Conservation (phyloP, 495 filamentous ascomycete genomes). For the Hypoxylon rickii region DNA sequence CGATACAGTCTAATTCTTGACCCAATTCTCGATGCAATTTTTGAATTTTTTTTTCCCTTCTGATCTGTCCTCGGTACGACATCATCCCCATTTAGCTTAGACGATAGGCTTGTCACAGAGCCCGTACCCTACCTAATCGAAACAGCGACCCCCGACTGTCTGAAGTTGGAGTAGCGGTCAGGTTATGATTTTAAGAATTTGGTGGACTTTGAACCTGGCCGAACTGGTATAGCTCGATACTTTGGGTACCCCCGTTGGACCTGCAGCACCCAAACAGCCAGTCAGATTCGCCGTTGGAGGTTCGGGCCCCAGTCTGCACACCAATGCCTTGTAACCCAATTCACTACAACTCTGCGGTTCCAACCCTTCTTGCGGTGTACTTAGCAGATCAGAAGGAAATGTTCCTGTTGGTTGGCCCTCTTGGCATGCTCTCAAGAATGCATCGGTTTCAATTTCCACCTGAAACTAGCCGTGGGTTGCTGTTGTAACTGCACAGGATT, state of each 20-base stretch:
- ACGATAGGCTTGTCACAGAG: too few species aligned
- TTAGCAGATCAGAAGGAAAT: constrained; percentile 24
- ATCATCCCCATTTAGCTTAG: too few species aligned
- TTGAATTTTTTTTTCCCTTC: too few species aligned
- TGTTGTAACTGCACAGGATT: constrained; percentile 10
- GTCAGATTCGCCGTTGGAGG: constrained; percentile 17
- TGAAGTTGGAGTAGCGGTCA: constrained; percentile 38
- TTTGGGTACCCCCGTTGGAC: constrained; percentile 18
- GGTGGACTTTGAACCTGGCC: constrained; percentile 16
- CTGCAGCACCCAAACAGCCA: constrained; percentile 26
- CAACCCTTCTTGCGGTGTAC: constrained; percentile 40
- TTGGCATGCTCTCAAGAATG: neutral
- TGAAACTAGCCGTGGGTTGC: constrained; percentile 21
- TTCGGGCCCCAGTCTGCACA: constrained; percentile 22
- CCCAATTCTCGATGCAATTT: too few species aligned
- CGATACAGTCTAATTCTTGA: too few species aligned
- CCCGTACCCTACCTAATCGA: too few species aligned
- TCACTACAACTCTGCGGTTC: constrained; percentile 18
- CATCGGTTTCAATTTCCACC: constrained; percentile 6
- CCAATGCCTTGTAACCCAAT: constrained; percentile 21
- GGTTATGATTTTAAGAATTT: constrained; percentile 36
- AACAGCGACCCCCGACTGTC: constrained; percentile 26
- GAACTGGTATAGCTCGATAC: constrained; percentile 26
- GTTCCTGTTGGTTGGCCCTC: constrained; percentile 17
- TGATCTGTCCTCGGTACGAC: too few species aligned